These are phyloP conservation scores for Sclerotinia nivalis DNA, from an alignment of 2,329 filamentous ascomycete genomes.

Conservation along the genomic window DNA sequence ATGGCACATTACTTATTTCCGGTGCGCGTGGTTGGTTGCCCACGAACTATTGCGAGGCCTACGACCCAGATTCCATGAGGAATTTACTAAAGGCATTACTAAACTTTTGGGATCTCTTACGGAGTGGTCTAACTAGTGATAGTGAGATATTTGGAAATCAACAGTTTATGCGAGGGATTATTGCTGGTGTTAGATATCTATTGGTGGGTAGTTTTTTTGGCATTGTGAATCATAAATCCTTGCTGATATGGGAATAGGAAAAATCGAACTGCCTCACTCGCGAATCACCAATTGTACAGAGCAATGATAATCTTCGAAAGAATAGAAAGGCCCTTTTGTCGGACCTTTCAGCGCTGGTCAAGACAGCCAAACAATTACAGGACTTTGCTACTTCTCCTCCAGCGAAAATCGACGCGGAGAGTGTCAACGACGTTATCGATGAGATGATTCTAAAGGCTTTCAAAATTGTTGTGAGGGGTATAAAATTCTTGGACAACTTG, in stretches of 20 bases:
- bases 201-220: conserved; percentile 60
- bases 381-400: conserved; percentile 56
- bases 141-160: conserved; percentile 82
- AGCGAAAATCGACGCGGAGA: conserved; percentile 50
- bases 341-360: conserved; percentile 86
- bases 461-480: conserved; percentile 87
- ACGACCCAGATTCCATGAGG: conserved; percentile 84
- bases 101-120: conserved; percentile 88
- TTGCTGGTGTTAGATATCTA: conserved; percentile 87
- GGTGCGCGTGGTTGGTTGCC: conserved; percentile 93
- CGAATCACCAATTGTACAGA: conserved; percentile 73
- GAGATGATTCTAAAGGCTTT: conserved; percentile 94
- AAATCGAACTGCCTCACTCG: conserved; percentile 83
- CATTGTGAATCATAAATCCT: not conserved
- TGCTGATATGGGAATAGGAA: conserved; percentile 59
- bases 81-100: conserved; percentile 82
- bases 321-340: conserved; percentile 85
- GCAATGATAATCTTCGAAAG: conserved; percentile 73
- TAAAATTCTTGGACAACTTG: conserved; percentile 85
- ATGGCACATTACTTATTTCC: conserved; percentile 84
- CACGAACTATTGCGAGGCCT: conserved; percentile 96
- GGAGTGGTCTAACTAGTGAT: conserved; percentile 74
- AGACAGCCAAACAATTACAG: conserved; percentile 82
- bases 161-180: conserved; percentile 91
- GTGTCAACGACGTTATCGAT: conserved; percentile 77